Evolutionary conservation across 441 rosid genomes (phyloP).

Genomic region (Erodium moschatum): DNA sequence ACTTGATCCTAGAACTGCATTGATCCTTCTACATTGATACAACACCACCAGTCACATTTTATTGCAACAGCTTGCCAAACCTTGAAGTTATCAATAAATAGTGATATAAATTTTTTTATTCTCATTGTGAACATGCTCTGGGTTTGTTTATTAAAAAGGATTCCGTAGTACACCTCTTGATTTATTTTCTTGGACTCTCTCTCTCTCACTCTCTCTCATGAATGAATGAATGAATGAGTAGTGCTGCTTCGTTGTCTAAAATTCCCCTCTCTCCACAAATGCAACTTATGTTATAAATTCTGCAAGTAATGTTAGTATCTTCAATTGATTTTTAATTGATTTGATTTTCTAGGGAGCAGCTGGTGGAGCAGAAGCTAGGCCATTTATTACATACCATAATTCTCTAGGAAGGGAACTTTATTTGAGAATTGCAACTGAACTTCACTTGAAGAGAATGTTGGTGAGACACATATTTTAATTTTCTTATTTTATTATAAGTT

Average conservation of each 20-base stretch:
- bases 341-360: constrained; percentile 76
- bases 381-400: not conserved
- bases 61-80: not conserved
- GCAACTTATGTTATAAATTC: not conserved
- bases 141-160: not conserved
- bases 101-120: not conserved
- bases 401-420: not conserved
- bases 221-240: not conserved
- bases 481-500: not conserved
- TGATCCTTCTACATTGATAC: constrained; percentile 1
- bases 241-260: not conserved
- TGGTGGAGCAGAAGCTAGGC: constrained; percentile 42
- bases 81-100: not conserved
- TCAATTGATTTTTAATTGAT: constrained; percentile 33
- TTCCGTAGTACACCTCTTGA: not conserved
- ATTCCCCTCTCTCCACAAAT: not conserved
- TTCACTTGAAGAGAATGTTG: constrained; percentile 93
- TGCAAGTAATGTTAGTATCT: constrained; percentile 11
- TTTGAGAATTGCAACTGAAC: constrained; percentile 17
- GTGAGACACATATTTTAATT: constrained; percentile 29
- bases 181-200: not conserved
- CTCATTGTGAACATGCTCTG: not conserved
- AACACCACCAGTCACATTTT: not conserved
- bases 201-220: not conserved
- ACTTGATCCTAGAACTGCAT: not conserved